A percentile compares a stretch with the other conserved stretches of the same genome.
Conservation (phyloP, 306 rosid species). For the Urtica urens region DNA sequence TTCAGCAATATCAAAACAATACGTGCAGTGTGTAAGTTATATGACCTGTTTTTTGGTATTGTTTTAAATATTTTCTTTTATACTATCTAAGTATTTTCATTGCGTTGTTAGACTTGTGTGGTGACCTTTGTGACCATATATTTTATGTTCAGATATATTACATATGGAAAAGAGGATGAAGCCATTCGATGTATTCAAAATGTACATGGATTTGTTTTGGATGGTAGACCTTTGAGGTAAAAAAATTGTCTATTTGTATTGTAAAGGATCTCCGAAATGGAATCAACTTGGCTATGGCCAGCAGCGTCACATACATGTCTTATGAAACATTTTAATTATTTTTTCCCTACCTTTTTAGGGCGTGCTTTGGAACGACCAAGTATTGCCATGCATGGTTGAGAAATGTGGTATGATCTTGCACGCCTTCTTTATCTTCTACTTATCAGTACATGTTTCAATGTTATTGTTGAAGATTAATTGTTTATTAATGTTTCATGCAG, state of each 20-base stretch:
- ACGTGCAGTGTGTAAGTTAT: constrained; percentile 98
- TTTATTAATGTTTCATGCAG: constrained; percentile 43
- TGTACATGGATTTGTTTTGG: constrained; percentile 98
- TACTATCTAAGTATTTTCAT: too few relatives aligned
- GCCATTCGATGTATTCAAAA: constrained; percentile 96
- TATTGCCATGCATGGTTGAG: constrained; percentile 99
- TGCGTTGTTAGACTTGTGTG: too few relatives aligned
- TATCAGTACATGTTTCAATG: not conserved
- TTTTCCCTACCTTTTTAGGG: constrained; percentile 34
- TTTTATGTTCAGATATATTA: constrained; percentile 69
- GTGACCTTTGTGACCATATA: not conserved
- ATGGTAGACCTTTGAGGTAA: constrained; percentile 79
- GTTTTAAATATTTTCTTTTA: not conserved
- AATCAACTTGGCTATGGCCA: not conserved
- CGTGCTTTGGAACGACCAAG: constrained; percentile 98
- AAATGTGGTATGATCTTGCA: constrained; percentile 58
- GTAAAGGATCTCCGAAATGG: not conserved
- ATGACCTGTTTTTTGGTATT: not conserved
- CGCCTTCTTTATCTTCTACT: not conserved
- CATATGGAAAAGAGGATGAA: constrained; percentile 89
- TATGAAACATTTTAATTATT: not conserved
- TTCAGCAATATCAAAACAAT: constrained; percentile 93
- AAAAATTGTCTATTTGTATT: not conserved
- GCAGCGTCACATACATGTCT: not conserved
- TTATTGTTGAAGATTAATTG: constrained; percentile 1